Base-by-base conservation (phyloP, 768 basidiomycete genomes). In the Strobilomyces confusus region DNA sequence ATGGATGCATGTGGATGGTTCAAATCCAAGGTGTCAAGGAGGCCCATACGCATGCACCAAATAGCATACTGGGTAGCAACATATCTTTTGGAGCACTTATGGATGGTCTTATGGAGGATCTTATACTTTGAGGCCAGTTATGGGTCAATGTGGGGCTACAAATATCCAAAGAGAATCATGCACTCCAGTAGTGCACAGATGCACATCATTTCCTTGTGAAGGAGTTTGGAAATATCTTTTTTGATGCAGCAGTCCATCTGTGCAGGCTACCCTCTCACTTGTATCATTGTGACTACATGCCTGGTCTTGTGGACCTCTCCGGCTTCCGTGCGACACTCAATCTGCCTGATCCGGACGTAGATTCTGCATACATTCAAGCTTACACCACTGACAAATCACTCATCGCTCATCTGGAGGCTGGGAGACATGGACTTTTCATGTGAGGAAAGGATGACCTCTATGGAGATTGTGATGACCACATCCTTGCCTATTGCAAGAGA, bases 131-230 rank as follows among this genome's bases (percentile, higher is more conserved):
- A 36, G 52, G 52, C 0, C 52, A 53, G 4, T 53, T 25, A n/a
- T 53, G 52, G 46, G 33, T 53, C 14, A 41, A 53, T 17, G 33
- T 53, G 1, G 52, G 52, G 19, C 20, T 53, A 15, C 52, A 53
- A 19, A 30, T 53, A 1, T 52, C 52, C 1, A 14, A 26, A 8
- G 46, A 26, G 23, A 53, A 53, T 12, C 41, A 22, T 9, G 46
- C 36, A 11, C 41, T 53, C n/a, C 46, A 48, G 25, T 53, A 41
- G 52, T 25, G 41, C 46, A 53, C 46, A 1, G 41, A 53, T 12
- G n/a, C 46, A 7, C 52, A 48, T 9, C 46, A 43, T 30, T 17
- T 43, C 11, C 26, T 53, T 1, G 33, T 4, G 15, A 36, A 22
- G 33, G 52, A 43, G 23, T 53, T 48, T 8, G 6, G 40, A 0